Percentiles rank a stretch among this genome's conserved stretches.
These are phyloP conservation scores for Paradendryphiella salina DNA, from an alignment of 2,329 filamentous ascomycete genomes.

Conservation along the genomic window DNA sequence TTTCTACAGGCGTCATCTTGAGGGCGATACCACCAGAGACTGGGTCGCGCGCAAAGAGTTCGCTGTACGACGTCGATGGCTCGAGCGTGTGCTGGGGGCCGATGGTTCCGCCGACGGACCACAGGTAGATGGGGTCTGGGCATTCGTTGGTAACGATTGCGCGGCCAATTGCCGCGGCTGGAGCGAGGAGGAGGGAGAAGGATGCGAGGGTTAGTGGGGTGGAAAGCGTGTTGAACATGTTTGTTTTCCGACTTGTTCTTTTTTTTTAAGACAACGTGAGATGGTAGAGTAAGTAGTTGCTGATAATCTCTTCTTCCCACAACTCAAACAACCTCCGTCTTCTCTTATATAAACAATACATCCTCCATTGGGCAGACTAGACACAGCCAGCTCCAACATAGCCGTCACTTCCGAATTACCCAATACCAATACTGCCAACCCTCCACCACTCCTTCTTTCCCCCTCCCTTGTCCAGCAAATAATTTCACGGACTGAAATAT, in stretches of 20 bases:
- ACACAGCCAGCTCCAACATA: too few relatives aligned
- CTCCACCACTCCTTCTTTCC: too few relatives aligned
- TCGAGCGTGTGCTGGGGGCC: conserved; percentile 19
- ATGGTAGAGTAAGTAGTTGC: too few relatives aligned
- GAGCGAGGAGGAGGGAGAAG: neutral
- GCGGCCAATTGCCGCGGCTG: conserved; percentile 26
- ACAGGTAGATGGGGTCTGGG: conserved; percentile 33
- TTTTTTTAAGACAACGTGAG: too few relatives aligned
- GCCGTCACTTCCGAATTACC: too few relatives aligned
- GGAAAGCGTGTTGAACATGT: neutral
- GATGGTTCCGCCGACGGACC: conserved; percentile 32
- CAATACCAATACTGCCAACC: too few relatives aligned
- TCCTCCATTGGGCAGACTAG: too few relatives aligned
- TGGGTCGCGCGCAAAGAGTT: conserved; percentile 26
- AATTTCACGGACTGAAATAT: too few relatives aligned
- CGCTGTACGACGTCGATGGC: conserved; percentile 34
- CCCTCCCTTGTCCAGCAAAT: too few relatives aligned
- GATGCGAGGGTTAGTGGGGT: neutral
- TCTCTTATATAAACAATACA: too few relatives aligned
- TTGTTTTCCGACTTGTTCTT: neutral
- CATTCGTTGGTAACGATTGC: conserved; percentile 42
- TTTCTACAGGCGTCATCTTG: conserved; percentile 26
- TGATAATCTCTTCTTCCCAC: too few relatives aligned
- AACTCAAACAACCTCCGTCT: too few relatives aligned
- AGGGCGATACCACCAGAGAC: conserved; percentile 30